Evolutionary conservation across 495 filamentous ascomycete genomes (phyloP), one percentile per base, ranked within the genome.

Genomic region (Diplogelasinospora grovesii): DNA sequence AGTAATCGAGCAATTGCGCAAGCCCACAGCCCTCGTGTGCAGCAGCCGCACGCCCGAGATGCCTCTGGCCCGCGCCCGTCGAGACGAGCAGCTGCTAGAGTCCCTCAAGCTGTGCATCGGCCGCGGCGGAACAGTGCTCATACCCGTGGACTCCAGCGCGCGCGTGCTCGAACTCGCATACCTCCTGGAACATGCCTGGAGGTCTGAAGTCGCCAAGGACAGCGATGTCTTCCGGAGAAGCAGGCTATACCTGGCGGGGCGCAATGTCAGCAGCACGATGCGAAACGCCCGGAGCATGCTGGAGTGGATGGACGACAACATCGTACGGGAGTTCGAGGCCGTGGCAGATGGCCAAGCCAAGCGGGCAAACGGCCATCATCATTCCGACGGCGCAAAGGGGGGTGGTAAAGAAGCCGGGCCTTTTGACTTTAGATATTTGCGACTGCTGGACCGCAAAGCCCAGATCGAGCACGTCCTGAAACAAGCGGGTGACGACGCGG

Each of bases 261-360:
- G 77, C 33, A 89, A 82, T 46, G 80, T 83, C 37, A 75, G 79
- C 36, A 85, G 84, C 18, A 90, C 86, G 1, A 86, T 95, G 81
- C 69, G 83, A 41, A 81, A 94, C 39, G 85, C 89, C 11, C 75
- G 88, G 46, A 96, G 90, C 57, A 95, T 97, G 88, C 65, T 97
- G 39, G 92, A 99, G 59, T 99, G 92, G 92, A 97, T 96, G 88
- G 89, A 96, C 53, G 89, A 95, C 50, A 82, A 75, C 34, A 88
- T 99, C 35, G 77, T 94, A 37, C 76, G 82, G 33, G 89, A 96
- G 47, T 93, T 95, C 41, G 93, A 99, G 61, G 80, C 82, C 2
- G 79, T 82, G 2, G 83, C 72, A 1, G 71, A 73, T 33, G 63
- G 57, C 1, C n/a, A n/a, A n/a, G 49, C 60, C 4, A 67, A 68